Percentiles rank a stretch among this genome's conserved stretches.
phyloP scores from a whole-genome alignment of 352 stramenopile species.

The Pythium volutum region DNA sequence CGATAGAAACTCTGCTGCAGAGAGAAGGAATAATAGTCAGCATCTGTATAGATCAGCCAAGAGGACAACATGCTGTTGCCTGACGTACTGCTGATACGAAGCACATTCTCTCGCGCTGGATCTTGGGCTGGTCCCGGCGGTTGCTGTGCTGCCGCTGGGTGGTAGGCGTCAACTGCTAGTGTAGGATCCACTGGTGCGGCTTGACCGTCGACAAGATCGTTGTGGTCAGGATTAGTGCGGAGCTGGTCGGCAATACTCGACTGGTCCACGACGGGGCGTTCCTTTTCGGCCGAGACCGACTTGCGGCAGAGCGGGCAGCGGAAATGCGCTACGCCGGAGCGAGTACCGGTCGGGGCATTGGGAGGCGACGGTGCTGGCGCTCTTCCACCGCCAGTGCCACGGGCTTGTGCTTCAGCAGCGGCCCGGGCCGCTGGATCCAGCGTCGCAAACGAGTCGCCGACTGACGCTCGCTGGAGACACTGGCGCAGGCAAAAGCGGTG shows the following conservation, averaged over 20 bases:
- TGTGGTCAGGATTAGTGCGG: not conserved
- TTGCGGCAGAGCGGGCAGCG: slow-evolving; percentile 20
- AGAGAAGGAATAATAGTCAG: not conserved
- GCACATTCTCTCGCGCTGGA: slow-evolving; percentile 39
- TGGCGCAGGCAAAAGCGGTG: slow-evolving; percentile 72
- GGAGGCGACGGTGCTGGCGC: not conserved
- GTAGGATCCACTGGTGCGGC: not conserved
- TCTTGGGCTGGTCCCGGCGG: not conserved
- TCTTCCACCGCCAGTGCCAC: not conserved
- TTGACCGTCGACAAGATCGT: not conserved
- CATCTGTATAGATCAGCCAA: not conserved
- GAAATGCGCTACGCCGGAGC: slow-evolving; percentile 12
- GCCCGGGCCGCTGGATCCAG: slow-evolving; percentile 22
- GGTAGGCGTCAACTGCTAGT: not conserved
- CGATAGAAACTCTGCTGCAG: slow-evolving; percentile 61
- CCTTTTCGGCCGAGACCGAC: slow-evolving; percentile 19
- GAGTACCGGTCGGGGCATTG: slow-evolving; percentile 20
- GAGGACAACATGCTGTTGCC: slow-evolving; percentile 9
- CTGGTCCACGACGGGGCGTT: slow-evolving; percentile 13
- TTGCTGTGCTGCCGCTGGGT: not conserved
- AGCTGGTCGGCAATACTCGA: slow-evolving; percentile 1
- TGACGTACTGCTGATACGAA: slow-evolving; percentile 81
- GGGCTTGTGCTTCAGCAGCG: not conserved
- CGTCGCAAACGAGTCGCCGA: slow-evolving; percentile 47
- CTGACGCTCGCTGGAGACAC: slow-evolving; percentile 65